Evolutionary conservation across 441 rosid species (phyloP), one percentile per base, ranked within the genome.

Genomic region (Cnidoscolus chayamansa): DNA sequence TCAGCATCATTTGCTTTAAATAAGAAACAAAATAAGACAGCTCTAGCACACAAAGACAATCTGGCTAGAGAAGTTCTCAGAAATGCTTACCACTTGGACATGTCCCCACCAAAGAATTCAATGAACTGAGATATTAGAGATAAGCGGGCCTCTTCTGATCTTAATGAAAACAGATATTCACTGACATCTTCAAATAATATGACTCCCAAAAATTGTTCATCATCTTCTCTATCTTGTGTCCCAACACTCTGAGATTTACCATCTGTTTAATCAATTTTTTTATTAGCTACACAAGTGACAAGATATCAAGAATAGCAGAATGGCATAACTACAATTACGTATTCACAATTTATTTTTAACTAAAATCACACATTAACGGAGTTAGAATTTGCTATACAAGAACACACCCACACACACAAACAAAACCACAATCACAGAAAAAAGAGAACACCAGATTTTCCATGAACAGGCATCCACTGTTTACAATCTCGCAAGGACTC

Each of bases 391-490:
- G 62, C 45, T 35, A 19, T n/a, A 10, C n/a, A 51, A 3, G 43
- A 47, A 13, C 2, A 11, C 37, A 35, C 37, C 2, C 4, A 25
- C 25, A 25, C 2, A 11, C 7, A 40, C 45, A 40, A 40, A 40
- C 45, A 40, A 40, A n/a, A 35, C 31, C 31, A 53, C 9, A 15
- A 32, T 2, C 49, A 66, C 65, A 70, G 77, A 53, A 76, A 78
- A 77, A 73, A 81, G 48, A 72, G 68, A 68, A 75, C 32, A 87
- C 97, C 93, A 72, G 85, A 73, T 78, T 86, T 85, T 61, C 79
- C 60, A 72, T 77, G 94, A 73, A 90, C 74, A 74, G 98, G 99
- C 93, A 89, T 86, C 99, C 99, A 94, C 40, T 88, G 97, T 75
- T 65, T 80, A 47, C 79, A 77, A 79, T 92, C 98, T 78, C 99